Evolutionary conservation across 2,329 filamentous ascomycete genomes (phyloP), one percentile per base, ranked within the genome.

Genomic region (Fusarium sp.): DNA sequence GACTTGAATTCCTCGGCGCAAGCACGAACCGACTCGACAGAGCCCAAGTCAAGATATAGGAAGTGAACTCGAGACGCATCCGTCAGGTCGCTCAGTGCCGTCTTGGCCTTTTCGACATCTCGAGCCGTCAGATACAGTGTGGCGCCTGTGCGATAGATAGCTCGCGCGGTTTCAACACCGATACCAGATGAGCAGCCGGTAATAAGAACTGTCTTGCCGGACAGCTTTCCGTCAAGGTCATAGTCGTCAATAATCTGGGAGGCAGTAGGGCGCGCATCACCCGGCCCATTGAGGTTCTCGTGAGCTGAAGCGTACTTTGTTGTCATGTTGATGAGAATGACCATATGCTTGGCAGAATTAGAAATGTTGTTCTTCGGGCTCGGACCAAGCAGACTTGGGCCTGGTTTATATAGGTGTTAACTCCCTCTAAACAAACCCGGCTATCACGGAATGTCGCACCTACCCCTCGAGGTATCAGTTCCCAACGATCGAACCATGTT

Each of bases 131-230:
- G 39, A 33, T 58, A 73, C 11, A 74, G 54, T 7, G 39, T 72
- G 8, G 68, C 65, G 17, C 74, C 72, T 11, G 84, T 83, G 9
- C 79, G 70, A 28, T 77, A 72, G 7, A 87, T 75, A 7, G 83
- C 83, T 17, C 78, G 77, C 7, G 76, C 79, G 6, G 82, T 84
- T 59, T 84, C 81, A 24, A 82, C 72, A 15, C 82, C 83, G 28
- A 85, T 75, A 2, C 82, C 83, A 20, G 81, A 77, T 11, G 79
- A 78, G 8, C 71, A 69, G n/a, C 83, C 83, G 8, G 83, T 85
- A 56, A 85, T 78, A 14, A 84, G 58, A 17, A 66, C 81, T 71
- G 44, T 79, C 78, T 66, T 80, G 50, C 74, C 78, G 4, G 66
- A 52, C 31, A 79, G 74, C 34, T 76, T 79, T 49, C 76, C 77